Evolutionary conservation across 306 rosid species (phyloP).

Genomic region (Rubus idaeus): DNA sequence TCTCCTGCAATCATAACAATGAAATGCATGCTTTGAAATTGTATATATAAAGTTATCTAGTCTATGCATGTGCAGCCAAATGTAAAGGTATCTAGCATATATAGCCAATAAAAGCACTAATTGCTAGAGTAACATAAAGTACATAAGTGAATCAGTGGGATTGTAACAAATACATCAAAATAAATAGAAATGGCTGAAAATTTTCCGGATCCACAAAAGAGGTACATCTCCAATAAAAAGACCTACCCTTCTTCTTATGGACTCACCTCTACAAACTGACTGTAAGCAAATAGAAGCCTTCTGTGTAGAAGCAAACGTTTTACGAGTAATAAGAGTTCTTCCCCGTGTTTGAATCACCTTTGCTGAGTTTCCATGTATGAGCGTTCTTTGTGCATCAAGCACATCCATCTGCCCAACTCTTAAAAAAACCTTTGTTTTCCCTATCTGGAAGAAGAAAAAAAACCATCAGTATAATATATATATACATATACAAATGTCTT

Average conservation of each 20-base stretch:
- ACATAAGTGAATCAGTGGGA: background rate
- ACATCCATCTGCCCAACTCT: constrained; percentile 94
- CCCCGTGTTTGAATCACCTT: constrained; percentile 54
- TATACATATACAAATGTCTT: background rate
- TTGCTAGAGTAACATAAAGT: background rate
- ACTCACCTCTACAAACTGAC: constrained; percentile 78
- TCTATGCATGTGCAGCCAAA: background rate
- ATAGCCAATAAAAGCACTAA: background rate
- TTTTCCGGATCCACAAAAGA: background rate
- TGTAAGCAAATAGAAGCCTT: constrained; percentile 55
- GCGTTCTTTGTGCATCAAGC: constrained; percentile 67
- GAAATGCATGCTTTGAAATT: constrained; percentile 17
- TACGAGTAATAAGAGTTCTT: constrained; percentile 42
- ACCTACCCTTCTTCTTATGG: constrained; percentile 2
- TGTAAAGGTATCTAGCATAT: background rate
- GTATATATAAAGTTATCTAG: background rate
- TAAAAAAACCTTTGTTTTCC: constrained; percentile 70
- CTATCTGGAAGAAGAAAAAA: constrained; percentile 53
- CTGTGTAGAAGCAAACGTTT: constrained; percentile 36
- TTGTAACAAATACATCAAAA: constrained; percentile 6
- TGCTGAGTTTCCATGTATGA: constrained; percentile 52
- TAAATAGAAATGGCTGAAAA: background rate
- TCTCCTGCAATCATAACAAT: constrained; percentile 52
- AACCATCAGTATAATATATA: constrained; percentile 4
- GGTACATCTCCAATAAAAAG: constrained; percentile 14